A percentile compares a stretch with the other conserved stretches of the same genome.
Conservation (phyloP, 495 filamentous ascomycete genomes). For the Trichoderma virens region DNA sequence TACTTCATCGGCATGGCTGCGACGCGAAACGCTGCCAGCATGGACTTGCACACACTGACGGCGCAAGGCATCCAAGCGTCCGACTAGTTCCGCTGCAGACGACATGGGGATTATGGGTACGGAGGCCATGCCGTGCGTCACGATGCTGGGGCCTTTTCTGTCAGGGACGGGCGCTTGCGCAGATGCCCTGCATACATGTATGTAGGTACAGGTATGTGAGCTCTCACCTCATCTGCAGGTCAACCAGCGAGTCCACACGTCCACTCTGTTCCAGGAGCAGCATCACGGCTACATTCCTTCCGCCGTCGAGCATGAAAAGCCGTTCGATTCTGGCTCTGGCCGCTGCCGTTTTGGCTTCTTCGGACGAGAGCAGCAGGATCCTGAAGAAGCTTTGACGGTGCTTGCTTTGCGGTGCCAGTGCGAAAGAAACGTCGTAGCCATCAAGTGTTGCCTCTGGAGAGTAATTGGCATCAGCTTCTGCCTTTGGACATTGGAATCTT, state of each 20-base stretch:
- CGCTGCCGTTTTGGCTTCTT: conserved; percentile 27
- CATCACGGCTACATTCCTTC: conserved; percentile 38
- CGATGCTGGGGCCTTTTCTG: conserved; percentile 10
- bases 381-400: conserved; percentile 24
- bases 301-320: conserved; percentile 36
- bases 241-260: conserved; percentile 28
- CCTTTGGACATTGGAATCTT: neutral
- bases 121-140: conserved; percentile 19
- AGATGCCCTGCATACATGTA: neutral
- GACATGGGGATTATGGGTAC: conserved; percentile 30
- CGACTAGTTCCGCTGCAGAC: conserved; percentile 19
- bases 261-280: conserved; percentile 42
- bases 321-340: conserved; percentile 37
- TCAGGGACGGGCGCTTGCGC: neutral
- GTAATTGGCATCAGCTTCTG: neutral
- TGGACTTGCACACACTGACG: conserved; percentile 13
- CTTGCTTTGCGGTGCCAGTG: conserved; percentile 17
- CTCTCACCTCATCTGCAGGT: conserved; percentile 35
- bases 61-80: conserved; percentile 24
- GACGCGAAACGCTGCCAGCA: conserved; percentile 11
- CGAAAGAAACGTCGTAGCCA: conserved; percentile 49
- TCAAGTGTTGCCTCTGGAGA: conserved; percentile 39
- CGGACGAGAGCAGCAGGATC: conserved; percentile 46
- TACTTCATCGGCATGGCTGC: neutral
- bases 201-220: neutral